phyloP scores from a whole-genome alignment of 805 yeast genomes.

The Scheffersomyces stipitis region DNA sequence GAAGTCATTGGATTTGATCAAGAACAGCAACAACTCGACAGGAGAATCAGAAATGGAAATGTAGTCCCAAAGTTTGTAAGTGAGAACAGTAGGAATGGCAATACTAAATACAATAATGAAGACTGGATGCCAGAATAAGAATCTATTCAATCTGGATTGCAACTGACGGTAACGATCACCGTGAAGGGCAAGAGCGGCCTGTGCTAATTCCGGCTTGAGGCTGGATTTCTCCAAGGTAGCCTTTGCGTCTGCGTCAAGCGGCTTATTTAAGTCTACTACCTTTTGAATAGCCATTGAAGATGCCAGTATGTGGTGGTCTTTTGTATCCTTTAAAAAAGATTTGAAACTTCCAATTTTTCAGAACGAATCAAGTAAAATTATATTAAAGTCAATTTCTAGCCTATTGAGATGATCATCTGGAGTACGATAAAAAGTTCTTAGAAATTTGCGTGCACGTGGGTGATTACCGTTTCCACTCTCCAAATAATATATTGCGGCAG shows the following conservation, averaged over 20 bases:
- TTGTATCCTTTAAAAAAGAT: no score
- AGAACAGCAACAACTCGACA: constrained; percentile 25
- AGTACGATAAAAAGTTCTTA: no score
- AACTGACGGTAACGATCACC: constrained; percentile 56
- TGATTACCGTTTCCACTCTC: no score
- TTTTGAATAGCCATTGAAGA: constrained; percentile 45
- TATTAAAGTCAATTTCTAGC: no score
- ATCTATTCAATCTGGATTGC: constrained; percentile 47
- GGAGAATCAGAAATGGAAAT: constrained; percentile 29
- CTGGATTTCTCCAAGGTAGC: constrained; percentile 51
- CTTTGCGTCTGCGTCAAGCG: constrained; percentile 51
- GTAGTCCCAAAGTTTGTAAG: constrained; percentile 28
- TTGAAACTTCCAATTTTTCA: no score
- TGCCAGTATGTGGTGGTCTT: background rate
- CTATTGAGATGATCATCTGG: no score
- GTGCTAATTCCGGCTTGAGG: constrained; percentile 56
- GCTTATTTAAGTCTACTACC: constrained; percentile 51
- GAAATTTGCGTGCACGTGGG: no score
- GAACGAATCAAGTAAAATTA: no score
- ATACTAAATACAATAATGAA: constrained; percentile 27
- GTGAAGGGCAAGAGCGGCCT: constrained; percentile 61
- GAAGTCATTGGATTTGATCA: constrained; percentile 22
- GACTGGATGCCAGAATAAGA: constrained; percentile 47
- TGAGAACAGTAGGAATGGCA: constrained; percentile 15
- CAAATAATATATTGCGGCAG: no score